Evolutionary conservation across 1,284 basidiomycete species (phyloP), one percentile per base, ranked within the genome.

Genomic region (Boletus mariae): DNA sequence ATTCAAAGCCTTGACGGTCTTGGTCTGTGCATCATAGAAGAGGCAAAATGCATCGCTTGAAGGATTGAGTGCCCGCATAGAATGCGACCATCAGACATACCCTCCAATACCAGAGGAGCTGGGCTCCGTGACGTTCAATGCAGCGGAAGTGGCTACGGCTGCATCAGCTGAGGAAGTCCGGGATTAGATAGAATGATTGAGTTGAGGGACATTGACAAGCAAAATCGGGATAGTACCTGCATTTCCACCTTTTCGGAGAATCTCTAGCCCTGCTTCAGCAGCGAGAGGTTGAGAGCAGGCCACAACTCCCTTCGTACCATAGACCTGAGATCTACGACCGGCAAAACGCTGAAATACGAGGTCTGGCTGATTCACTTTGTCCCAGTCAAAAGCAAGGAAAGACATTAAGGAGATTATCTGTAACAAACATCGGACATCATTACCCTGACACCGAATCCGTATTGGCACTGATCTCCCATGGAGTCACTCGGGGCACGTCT

Each of bases 261-360:
- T 89, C 70, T 95, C 92, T 40, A 98, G 72, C 0, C 94, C 95
- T 8, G 90, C 93, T 64, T 90, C 87, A 9, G 87, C 84, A 1
- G 94, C 95, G 23, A 97, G 76, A 37, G 95, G 93, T 67, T 98
- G 94, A 17, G 91, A 90, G n/a, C 86, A 88, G 6, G 92, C 82
- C 2, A 97, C 90, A 31, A 95, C 74, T 8, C 94, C 94, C 68
- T 94, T 95, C 4, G 87, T 88, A 25, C 89, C 87, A 71, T 90
- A 90, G 11, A 92, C 87, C 35, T 88, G 83, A 11, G 87, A 89
- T 59, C 87, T 73, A 7, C 87, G 82, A 60, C 86, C 87, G 1
- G 83, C 65, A 67, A 89, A 92, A 40, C 75, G 78, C 57, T 82
- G 76, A 45, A 87, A 74, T 41, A 78, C 70, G 34, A 78, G 71